A percentile compares a stretch with the other conserved stretches of the same genome.
Conservation (phyloP, 306 rosid species). For the Benincasa hispida region DNA sequence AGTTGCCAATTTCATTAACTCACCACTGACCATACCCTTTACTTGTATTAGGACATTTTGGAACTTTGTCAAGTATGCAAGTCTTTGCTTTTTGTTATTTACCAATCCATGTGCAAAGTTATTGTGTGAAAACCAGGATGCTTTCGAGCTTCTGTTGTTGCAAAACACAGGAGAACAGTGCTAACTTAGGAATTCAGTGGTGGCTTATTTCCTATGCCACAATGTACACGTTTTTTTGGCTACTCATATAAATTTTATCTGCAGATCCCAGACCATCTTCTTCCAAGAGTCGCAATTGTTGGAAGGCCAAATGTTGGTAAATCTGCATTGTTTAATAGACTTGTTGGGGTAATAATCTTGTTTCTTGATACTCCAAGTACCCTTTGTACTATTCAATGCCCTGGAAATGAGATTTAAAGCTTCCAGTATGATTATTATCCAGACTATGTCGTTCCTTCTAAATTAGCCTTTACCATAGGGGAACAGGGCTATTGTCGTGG, state of each 20-base stretch:
- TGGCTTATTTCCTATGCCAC: slow-evolving; percentile 13
- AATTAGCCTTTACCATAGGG: slow-evolving; percentile 35
- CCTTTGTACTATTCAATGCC: slow-evolving; percentile 6
- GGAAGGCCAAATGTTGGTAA: slow-evolving; percentile 99
- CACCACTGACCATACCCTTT: neutral
- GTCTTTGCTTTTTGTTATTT: neutral
- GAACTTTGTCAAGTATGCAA: neutral
- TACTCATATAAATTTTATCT: slow-evolving; percentile 13
- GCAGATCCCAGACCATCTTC: slow-evolving; percentile 86
- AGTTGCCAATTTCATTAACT: neutral
- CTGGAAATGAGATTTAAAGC: slow-evolving; percentile 7
- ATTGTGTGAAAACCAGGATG: neutral
- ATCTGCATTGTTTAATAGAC: slow-evolving; percentile 84
- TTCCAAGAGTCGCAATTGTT: slow-evolving; percentile 72
- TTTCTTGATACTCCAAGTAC: slow-evolving; percentile 7
- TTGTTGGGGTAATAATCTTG: slow-evolving; percentile 65
- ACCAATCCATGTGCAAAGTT: neutral
- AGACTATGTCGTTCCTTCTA: neutral
- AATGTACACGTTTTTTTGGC: neutral
- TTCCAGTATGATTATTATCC: neutral
- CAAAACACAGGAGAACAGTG: neutral
- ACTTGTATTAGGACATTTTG: neutral
- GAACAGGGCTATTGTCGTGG: slow-evolving; percentile 90
- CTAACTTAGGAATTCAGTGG: neutral
- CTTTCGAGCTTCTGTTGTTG: neutral